A percentile compares a stretch with the other conserved stretches of the same genome.
phyloP scores from a whole-genome alignment of 2,329 filamentous ascomycete genomes.

The Pseudogymnoascus sp. region DNA sequence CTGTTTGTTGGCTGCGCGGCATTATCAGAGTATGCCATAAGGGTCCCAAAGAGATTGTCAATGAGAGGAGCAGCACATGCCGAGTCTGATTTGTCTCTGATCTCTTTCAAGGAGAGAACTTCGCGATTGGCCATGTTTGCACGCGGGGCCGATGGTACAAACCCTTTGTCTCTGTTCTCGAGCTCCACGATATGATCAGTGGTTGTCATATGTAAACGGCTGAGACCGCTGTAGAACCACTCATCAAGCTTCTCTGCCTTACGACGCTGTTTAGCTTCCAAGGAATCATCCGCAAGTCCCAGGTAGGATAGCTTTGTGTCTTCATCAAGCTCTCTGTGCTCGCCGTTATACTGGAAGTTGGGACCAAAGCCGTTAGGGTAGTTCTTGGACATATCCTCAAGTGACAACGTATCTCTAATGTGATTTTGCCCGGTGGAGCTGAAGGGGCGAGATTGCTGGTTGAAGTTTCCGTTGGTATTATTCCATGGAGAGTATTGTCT shows the following conservation, averaged over 20 bases:
- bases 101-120: constrained; percentile 18
- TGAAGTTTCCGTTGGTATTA: background rate
- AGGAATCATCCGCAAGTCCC: background rate
- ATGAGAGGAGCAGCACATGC: constrained; percentile 22
- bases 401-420: constrained; percentile 23
- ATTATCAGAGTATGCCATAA: constrained; percentile 21
- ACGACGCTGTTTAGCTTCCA: constrained; percentile 10
- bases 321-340: constrained; percentile 14
- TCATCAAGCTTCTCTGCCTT: constrained; percentile 19
- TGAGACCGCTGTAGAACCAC: constrained; percentile 25
- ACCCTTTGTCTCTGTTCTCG: constrained; percentile 8
- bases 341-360: constrained; percentile 15
- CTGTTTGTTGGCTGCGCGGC: constrained; percentile 13
- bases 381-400: constrained; percentile 19
- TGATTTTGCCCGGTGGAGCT: constrained; percentile 2
- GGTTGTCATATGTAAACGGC: constrained; percentile 21
- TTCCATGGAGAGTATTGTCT: background rate
- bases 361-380: constrained; percentile 23
- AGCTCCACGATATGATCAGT: constrained; percentile 21
- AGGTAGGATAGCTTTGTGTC: constrained; percentile 4
- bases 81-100: constrained; percentile 19
- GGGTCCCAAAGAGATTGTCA: constrained; percentile 21
- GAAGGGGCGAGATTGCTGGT: constrained; percentile 1
- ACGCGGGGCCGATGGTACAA: background rate
- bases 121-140: constrained; percentile 4